Base-by-base conservation (phyloP, 148 eudicot genomes). In the Amaranthus palmeri region DNA sequence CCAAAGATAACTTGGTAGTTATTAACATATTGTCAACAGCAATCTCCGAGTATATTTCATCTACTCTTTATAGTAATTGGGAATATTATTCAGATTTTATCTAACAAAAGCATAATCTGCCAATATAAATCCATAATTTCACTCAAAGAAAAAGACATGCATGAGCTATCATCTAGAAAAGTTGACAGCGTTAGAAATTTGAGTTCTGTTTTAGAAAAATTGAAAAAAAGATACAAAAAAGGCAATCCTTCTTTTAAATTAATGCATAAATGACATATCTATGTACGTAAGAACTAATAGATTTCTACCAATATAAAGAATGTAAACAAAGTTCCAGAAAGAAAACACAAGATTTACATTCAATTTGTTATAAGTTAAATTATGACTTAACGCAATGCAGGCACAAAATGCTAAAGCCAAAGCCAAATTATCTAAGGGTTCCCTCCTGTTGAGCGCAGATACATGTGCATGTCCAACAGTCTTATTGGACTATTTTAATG, bases 371-470 rank as follows among this genome's bases (percentile, higher is more conserved):
- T 4, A 61, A 50, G 53, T 46, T 14, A 10, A 5, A 36, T 10
- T 18, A n/a, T 25, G 46, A 40, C 36, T 56, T 17, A 6, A 53
- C 47, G 56, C 55, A 40, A 50, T 25, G 25, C 0, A 49, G 25
- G 14, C 36, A 43, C 57, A 49, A 61, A 40, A 61, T 50, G 49
- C 74, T 70, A 7, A 43, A 56, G 14, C 42, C 63, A 14, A 67
- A 48, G 51, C 9, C 36, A 25, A 25, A 25, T 25, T 25, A 25
- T 25, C 36, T 25, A 25, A 25, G 36, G 36, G 36, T 25, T 25
- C 36, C 36, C 36, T 25, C 36, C 1, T 25, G 36, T 25, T 25
- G 36, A 25, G 36, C 0, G 36, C 36, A 25, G 36, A 25, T 25
- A 25, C 36, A 2, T 25, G 0, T 25, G 36, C 36, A 25, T 25